Evolutionary conservation across 305 asterid species (phyloP).

Genomic region (Fraxinus latifolia): DNA sequence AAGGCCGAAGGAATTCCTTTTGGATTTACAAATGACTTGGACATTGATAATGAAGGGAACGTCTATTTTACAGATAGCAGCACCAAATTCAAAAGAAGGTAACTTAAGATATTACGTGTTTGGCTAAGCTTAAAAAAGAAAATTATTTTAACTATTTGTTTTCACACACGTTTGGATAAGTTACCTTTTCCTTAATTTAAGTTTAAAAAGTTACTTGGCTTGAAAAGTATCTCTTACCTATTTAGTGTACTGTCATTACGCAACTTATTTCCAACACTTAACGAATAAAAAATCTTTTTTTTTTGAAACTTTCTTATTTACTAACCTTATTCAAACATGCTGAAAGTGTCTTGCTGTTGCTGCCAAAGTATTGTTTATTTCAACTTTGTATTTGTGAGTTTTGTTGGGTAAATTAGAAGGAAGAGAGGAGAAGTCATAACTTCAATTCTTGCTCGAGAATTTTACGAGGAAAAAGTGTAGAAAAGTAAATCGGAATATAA

Average conservation of each 20-base stretch:
- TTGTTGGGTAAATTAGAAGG: not conserved
- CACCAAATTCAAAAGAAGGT: conserved; percentile 72
- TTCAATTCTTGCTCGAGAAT: not conserved
- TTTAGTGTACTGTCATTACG: not conserved
- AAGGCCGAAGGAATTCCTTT: conserved; percentile 84
- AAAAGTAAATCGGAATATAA: not conserved
- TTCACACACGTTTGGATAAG: not conserved
- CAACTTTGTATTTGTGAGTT: not conserved
- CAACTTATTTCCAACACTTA: not conserved
- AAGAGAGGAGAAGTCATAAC: not conserved
- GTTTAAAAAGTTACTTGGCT: not conserved
- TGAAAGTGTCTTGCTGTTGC: not conserved
- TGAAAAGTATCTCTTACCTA: not conserved
- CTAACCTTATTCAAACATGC: not conserved
- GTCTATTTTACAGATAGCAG: conserved; percentile 92
- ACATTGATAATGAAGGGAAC: conserved; percentile 74
- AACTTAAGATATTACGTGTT: not conserved
- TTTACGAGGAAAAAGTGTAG: not conserved
- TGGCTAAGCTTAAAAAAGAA: not conserved
- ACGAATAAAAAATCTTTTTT: not conserved
- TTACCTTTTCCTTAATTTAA: not conserved
- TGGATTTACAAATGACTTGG: conserved; percentile 74
- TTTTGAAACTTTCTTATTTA: not conserved
- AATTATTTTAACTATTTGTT: not conserved
- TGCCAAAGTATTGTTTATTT: not conserved